Evolutionary conservation across 1,284 basidiomycete genomes (phyloP).

Genomic region (Rhodotorula sp.): DNA sequence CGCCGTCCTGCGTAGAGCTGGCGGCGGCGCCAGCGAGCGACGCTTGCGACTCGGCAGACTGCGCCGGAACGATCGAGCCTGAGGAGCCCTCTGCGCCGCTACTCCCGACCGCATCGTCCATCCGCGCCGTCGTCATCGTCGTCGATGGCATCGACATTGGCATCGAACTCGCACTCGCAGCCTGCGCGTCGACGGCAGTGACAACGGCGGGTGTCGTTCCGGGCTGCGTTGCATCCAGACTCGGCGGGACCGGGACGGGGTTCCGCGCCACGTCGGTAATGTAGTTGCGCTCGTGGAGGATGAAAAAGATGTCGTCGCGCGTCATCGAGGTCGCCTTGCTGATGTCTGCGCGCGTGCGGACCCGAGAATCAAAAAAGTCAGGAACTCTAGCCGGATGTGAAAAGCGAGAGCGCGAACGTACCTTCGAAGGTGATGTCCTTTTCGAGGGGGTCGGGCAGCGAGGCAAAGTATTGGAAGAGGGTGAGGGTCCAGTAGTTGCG

Average conservation of each 20-base stretch:
- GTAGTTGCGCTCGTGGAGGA: slow-evolving; percentile 74
- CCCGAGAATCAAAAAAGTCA: neutral
- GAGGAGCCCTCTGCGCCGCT: too few species aligned
- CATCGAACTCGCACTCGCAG: neutral
- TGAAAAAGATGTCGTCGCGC: slow-evolving; percentile 77
- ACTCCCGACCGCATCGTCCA: too few species aligned
- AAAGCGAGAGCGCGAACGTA: neutral
- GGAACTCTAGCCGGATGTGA: neutral
- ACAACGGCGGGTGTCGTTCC: neutral
- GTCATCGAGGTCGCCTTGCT: slow-evolving; percentile 85
- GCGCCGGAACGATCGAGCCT: too few species aligned
- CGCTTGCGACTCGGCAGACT: neutral
- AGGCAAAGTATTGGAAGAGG: slow-evolving; percentile 58
- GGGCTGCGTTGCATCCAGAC: neutral
- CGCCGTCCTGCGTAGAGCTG: too few species aligned
- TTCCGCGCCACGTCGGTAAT: slow-evolving; percentile 55
- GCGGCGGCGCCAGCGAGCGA: neutral
- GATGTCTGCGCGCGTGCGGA: slow-evolving; percentile 63
- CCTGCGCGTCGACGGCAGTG: neutral
- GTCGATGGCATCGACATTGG: neutral
- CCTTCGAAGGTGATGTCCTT: slow-evolving; percentile 13
- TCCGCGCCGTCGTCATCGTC: neutral
- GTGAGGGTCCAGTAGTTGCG: slow-evolving; percentile 92
- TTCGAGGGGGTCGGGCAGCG: neutral
- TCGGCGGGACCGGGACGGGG: slow-evolving; percentile 39